These are phyloP conservation scores for Candida dendrica DNA, from an alignment of 805 yeast species.

Conservation along the genomic window DNA sequence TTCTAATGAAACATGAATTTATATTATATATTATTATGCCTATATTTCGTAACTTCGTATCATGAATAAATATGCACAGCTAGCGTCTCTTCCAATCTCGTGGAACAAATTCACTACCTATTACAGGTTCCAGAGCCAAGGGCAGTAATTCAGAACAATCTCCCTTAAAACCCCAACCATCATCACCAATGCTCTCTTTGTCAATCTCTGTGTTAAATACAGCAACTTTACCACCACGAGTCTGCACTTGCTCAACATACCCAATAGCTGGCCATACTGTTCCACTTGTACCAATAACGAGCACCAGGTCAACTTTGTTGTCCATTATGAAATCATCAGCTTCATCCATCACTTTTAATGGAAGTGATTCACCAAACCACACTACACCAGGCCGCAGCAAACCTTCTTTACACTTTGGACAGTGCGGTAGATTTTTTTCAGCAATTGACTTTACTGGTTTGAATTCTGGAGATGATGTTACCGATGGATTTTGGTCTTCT, in stretches of 20 bases:
- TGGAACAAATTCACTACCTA: conserved; percentile 24
- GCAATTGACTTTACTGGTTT: conserved; percentile 41
- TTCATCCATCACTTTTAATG: conserved; percentile 50
- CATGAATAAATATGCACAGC: not conserved
- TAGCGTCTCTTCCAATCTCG: conserved; percentile 15
- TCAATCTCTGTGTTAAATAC: conserved; percentile 70
- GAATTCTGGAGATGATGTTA: conserved; percentile 34
- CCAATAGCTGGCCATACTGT: conserved; percentile 90
- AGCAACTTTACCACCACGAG: conserved; percentile 76
- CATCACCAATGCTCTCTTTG: conserved; percentile 33
- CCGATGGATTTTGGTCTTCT: conserved; percentile 6
- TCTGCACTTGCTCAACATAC: conserved; percentile 69
- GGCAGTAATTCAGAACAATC: conserved; percentile 75
- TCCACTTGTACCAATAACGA: conserved; percentile 83
- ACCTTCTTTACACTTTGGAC: conserved; percentile 68
- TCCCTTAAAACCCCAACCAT: conserved; percentile 68
- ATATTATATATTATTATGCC: not conserved
- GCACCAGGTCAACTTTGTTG: conserved; percentile 56
- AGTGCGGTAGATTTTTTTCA: conserved; percentile 54
- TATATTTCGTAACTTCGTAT: not conserved
- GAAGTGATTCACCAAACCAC: conserved; percentile 91
- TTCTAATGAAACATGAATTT: not conserved
- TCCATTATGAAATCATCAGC: conserved; percentile 64
- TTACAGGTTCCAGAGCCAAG: conserved; percentile 48
- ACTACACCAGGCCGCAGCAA: conserved; percentile 83